Percentiles rank a stretch among this genome's conserved stretches.
phyloP scores from a whole-genome alignment of 768 basidiomycete species.

The Chalciporus chontae region DNA sequence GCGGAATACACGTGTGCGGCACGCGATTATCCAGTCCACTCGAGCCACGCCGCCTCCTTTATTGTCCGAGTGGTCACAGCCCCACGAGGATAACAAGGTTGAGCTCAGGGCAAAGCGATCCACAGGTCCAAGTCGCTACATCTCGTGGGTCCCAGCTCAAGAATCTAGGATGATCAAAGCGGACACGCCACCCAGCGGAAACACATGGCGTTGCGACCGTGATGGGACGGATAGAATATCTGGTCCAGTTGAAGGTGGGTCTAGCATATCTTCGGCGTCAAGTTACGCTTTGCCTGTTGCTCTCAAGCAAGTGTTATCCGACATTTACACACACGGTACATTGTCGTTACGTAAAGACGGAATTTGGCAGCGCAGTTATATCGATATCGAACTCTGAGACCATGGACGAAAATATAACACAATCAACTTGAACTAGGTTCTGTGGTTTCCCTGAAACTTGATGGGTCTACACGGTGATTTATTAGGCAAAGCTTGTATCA shows the following conservation, averaged over 20 bases:
- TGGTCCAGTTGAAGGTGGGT: background rate
- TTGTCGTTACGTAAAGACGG: conserved; percentile 12
- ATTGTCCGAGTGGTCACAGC: conserved; percentile 13
- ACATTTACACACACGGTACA: background rate
- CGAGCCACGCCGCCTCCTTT: conserved; percentile 1
- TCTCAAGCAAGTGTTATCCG: background rate
- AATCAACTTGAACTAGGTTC: background rate
- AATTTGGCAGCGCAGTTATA: too few species aligned
- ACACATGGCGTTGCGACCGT: background rate
- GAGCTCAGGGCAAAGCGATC: conserved; percentile 12
- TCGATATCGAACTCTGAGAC: too few species aligned
- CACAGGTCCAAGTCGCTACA: conserved; percentile 1
- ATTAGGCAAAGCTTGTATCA: background rate
- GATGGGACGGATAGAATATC: background rate
- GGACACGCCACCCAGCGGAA: background rate
- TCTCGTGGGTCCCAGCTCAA: background rate
- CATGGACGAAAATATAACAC: too few species aligned
- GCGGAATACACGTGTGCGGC: conserved; percentile 30
- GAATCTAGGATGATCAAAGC: conserved; percentile 12
- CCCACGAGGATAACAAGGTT: background rate
- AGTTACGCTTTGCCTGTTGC: background rate
- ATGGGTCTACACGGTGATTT: background rate
- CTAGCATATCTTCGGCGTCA: background rate
- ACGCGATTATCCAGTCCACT: conserved; percentile 29
- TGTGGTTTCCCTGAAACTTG: background rate